Conservation (phyloP, 306 rosid genomes). For the Sophora flavescens region DNA sequence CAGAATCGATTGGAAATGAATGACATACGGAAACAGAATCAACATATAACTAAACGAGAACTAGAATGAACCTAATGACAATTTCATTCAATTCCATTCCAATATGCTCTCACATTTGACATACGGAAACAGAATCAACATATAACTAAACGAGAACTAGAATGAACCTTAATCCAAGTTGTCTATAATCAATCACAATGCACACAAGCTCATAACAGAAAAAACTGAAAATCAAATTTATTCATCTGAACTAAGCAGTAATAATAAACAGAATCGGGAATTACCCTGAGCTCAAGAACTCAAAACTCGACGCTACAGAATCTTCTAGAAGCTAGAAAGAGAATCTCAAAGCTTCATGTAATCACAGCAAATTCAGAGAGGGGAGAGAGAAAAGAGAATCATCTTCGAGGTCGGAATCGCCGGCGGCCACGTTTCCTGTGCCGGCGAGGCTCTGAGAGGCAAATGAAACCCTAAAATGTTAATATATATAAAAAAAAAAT, state of each 20-base stretch:
- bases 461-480: slow-evolving; percentile 48
- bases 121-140: slow-evolving; percentile 13
- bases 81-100: slow-evolving; percentile 2
- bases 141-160: not conserved
- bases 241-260: slow-evolving; percentile 22
- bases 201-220: slow-evolving; percentile 25
- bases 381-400: not conserved
- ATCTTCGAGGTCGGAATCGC: not conserved
- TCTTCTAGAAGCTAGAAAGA: not conserved
- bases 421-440: not conserved
- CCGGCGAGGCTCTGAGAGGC: not conserved
- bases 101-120: slow-evolving; percentile 1
- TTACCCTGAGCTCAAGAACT: slow-evolving; percentile 37
- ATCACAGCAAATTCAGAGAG: slow-evolving; percentile 1
- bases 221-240: slow-evolving; percentile 14
- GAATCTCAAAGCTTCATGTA: not conserved
- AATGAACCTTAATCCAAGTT: not conserved
- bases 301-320: not conserved
- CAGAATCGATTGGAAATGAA: slow-evolving; percentile 9
- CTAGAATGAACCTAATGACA: not conserved
- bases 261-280: slow-evolving; percentile 19
- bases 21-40: not conserved
- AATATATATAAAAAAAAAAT: not conserved
- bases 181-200: slow-evolving; percentile 1
- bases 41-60: not conserved